Evolutionary conservation across 2,329 filamentous ascomycete species (phyloP).

Genomic region (Penicillium sp.): DNA sequence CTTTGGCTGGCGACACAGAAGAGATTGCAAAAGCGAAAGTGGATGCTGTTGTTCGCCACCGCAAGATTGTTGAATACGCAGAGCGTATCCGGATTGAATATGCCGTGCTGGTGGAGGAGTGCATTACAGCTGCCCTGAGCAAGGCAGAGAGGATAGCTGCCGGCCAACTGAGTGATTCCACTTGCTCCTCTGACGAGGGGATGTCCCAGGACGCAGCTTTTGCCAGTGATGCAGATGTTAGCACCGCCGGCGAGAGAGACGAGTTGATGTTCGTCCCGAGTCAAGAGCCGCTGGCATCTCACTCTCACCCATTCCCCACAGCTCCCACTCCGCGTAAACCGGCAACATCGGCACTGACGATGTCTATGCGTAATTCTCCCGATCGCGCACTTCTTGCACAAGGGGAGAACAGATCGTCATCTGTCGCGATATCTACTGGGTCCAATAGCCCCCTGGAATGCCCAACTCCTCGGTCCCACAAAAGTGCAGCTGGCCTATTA

Average conservation of each 20-base stretch:
- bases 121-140: conserved; percentile 85
- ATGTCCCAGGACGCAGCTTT: conserved; percentile 45
- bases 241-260: conserved; percentile 15
- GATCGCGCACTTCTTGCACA: conserved; percentile 52
- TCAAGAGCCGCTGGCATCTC: conserved; percentile 17
- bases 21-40: conserved; percentile 83
- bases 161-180: conserved; percentile 80
- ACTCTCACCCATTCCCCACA: conserved; percentile 10
- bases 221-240: conserved; percentile 13
- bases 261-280: conserved; percentile 12
- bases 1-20: conserved; percentile 89
- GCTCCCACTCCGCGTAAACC: conserved; percentile 27
- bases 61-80: conserved; percentile 91
- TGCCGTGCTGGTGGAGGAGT: conserved; percentile 88
- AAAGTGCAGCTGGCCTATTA: conserved; percentile 60
- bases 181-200: conserved; percentile 62
- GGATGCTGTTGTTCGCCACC: conserved; percentile 87
- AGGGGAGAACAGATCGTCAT: conserved; percentile 54
- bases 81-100: conserved; percentile 96
- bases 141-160: conserved; percentile 88
- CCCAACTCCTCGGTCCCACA: conserved; percentile 85
- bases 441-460: conserved; percentile 91
- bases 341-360: conserved; percentile 56
- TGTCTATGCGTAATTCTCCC: conserved; percentile 59
- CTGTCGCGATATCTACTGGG: conserved; percentile 73